These are phyloP conservation scores for Xylariaceae sp. DNA, from an alignment of 2,329 filamentous ascomycete genomes.

Conservation along the genomic window DNA sequence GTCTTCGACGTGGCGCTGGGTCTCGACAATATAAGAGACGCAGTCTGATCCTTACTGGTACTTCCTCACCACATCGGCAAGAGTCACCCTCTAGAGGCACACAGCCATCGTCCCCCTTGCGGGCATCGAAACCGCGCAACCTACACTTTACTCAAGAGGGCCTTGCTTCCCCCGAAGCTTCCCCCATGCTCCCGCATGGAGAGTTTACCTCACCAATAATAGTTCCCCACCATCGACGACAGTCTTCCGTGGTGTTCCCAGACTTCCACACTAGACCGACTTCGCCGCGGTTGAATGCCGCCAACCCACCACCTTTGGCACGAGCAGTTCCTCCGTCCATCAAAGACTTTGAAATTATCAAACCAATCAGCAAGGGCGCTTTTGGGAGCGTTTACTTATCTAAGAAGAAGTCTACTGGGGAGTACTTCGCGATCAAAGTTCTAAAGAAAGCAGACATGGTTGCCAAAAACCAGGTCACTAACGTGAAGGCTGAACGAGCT, in stretches of 20 bases:
- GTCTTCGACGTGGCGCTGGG: slow-evolving; percentile 69
- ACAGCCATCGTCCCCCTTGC: slow-evolving; percentile 77
- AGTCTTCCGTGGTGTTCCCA: slow-evolving; percentile 86
- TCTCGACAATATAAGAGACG: slow-evolving; percentile 78
- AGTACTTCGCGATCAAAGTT: slow-evolving; percentile 98
- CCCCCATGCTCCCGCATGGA: slow-evolving; percentile 75
- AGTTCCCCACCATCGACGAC: slow-evolving; percentile 66
- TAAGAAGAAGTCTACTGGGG: slow-evolving; percentile 97
- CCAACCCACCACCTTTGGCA: slow-evolving; percentile 74
- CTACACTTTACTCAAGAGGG: slow-evolving; percentile 56
- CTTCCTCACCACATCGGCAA: slow-evolving; percentile 75
- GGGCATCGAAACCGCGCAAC: slow-evolving; percentile 74
- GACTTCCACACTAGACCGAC: slow-evolving; percentile 58
- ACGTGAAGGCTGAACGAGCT: slow-evolving; percentile 95
- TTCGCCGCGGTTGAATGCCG: slow-evolving; percentile 75
- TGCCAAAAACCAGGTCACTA: slow-evolving; percentile 98
- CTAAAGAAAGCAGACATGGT: slow-evolving; percentile 99
- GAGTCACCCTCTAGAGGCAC: slow-evolving; percentile 76
- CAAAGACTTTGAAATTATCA: slow-evolving; percentile 99
- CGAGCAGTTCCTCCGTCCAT: slow-evolving; percentile 90
- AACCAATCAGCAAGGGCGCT: slow-evolving; percentile 96
- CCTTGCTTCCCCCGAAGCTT: slow-evolving; percentile 79
- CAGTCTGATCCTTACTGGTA: slow-evolving; percentile 75
- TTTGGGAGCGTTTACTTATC: slow-evolving; percentile 97
- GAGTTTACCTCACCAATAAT: slow-evolving; percentile 75